Base-by-base conservation (phyloP, 148 eudicot genomes). In the Silene latifolia region DNA sequence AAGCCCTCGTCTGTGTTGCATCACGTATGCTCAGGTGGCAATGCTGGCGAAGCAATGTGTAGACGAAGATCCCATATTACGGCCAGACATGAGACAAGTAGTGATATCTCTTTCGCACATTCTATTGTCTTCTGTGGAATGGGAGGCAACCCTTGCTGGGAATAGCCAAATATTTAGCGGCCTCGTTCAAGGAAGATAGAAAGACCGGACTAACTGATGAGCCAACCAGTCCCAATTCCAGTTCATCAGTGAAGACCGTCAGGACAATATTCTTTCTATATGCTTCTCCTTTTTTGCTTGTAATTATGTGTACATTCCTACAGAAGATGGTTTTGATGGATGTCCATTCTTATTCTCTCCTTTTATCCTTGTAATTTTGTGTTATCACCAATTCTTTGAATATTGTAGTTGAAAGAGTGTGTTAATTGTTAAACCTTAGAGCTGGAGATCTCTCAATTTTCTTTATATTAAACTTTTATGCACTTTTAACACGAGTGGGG, bases 141-240 rank as follows among this genome's bases (percentile, higher is more conserved):
- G 98, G 97, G 98, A 92, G 83, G 98, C 98, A 66, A 95, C 97
- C 75, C 96, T 95, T 72, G 92, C 98, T n/a, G 98, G 98, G 71
- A 92, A 95, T 81, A 95, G 98, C 85, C 98, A 95, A 80, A 86
- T 95, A 42, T 95, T 95, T 82, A 95, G 98, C 67, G 97, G 96
- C 10, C 97, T 95, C 39, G 97, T 94, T 56, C 97, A 94, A 85
- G 98, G 98, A 72, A 79, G 97, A 82, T 94, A 84, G 77, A 19
- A 75, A 32, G 42, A 53, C 15, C 12, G n/a, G 15, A 23, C 71
- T 48, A 64, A 24, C 18, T 35, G n/a, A 35, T 18, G 20, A 35
- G 7, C 66, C 66, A 11, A 62, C 65, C 53, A 44, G 7, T 17
- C 23, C 44, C 44, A 42, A 1, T 51, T 51, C 68, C 19, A 6